A percentile compares a stretch with the other conserved stretches of the same genome.
phyloP scores from a whole-genome alignment of 305 asterid species.

The Fraxinus dipetala region DNA sequence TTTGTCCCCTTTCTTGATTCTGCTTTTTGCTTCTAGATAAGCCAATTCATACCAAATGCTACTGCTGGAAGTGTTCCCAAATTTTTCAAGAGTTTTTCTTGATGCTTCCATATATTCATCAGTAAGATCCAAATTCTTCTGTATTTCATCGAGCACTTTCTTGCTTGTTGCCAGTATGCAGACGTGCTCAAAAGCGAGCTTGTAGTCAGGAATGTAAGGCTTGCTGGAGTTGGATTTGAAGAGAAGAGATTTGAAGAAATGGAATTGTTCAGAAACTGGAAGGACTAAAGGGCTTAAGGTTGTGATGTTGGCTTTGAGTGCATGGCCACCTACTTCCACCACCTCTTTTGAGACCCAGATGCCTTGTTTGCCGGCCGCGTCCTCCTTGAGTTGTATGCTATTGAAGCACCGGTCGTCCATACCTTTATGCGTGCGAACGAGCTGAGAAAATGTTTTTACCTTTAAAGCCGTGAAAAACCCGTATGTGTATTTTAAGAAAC shows the following conservation, averaged over 20 bases:
- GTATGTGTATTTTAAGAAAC: not conserved
- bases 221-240: slow-evolving; percentile 28
- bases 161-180: slow-evolving; percentile 63
- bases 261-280: slow-evolving; percentile 55
- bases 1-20: slow-evolving; percentile 49
- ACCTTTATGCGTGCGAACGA: slow-evolving; percentile 62
- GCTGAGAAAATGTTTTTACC: slow-evolving; percentile 24
- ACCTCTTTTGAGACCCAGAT: slow-evolving; percentile 49
- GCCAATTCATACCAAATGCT: slow-evolving; percentile 74
- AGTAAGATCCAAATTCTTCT: slow-evolving; percentile 48
- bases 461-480: not conserved
- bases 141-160: slow-evolving; percentile 53
- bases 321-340: slow-evolving; percentile 54
- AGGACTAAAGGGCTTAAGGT: slow-evolving; percentile 57
- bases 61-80: slow-evolving; percentile 74
- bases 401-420: slow-evolving; percentile 47
- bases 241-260: slow-evolving; percentile 48
- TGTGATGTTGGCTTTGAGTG: slow-evolving; percentile 61
- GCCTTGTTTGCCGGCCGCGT: slow-evolving; percentile 46
- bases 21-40: slow-evolving; percentile 47
- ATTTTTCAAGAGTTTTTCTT: slow-evolving; percentile 54
- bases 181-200: slow-evolving; percentile 52
- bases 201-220: slow-evolving; percentile 63
- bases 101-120: slow-evolving; percentile 74
- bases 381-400: slow-evolving; percentile 55